These are phyloP conservation scores for Parastagonospora nodorum DNA, from an alignment of 2,329 filamentous ascomycete genomes.

Conservation along the genomic window DNA sequence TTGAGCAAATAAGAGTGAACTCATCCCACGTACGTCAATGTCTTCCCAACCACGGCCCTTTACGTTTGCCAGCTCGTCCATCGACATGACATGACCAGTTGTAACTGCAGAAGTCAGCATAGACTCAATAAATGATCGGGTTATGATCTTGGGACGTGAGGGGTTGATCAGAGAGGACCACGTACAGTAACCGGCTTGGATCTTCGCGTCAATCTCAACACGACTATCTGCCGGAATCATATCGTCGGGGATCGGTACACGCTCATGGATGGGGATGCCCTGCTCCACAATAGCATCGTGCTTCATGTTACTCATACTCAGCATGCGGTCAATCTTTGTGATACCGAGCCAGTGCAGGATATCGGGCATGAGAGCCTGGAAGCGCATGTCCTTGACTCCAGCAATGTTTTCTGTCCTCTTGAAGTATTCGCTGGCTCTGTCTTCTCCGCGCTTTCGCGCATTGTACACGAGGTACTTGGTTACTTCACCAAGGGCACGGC, in stretches of 20 bases:
- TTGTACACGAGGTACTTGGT: slow-evolving; percentile 88
- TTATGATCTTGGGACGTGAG: too few species aligned
- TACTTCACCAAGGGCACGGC: slow-evolving; percentile 90
- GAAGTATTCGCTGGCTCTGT: slow-evolving; percentile 89
- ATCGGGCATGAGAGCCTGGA: slow-evolving; percentile 97
- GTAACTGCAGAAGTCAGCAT: slow-evolving; percentile 62
- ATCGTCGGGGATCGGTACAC: slow-evolving; percentile 89
- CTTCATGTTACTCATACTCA: slow-evolving; percentile 99
- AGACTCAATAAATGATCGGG: neutral
- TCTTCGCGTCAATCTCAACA: slow-evolving; percentile 99
- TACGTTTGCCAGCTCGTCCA: slow-evolving; percentile 82
- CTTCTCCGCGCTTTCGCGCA: slow-evolving; percentile 74
- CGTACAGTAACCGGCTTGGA: slow-evolving; percentile 83
- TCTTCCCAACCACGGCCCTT: slow-evolving; percentile 92
- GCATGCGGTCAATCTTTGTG: slow-evolving; percentile 97
- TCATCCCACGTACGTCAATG: slow-evolving; percentile 52
- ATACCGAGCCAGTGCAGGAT: slow-evolving; percentile 98
- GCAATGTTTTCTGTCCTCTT: slow-evolving; percentile 98
- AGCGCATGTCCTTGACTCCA: slow-evolving; percentile 94
- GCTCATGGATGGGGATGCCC: slow-evolving; percentile 85
- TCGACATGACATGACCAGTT: slow-evolving; percentile 84
- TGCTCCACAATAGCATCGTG: slow-evolving; percentile 86
- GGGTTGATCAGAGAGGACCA: slow-evolving; percentile 11
- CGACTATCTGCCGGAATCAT: slow-evolving; percentile 93
- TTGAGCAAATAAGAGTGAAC: slow-evolving; percentile 8